Evolutionary conservation across 768 basidiomycete species (phyloP).

Genomic region (Baorangia bicolor): DNA sequence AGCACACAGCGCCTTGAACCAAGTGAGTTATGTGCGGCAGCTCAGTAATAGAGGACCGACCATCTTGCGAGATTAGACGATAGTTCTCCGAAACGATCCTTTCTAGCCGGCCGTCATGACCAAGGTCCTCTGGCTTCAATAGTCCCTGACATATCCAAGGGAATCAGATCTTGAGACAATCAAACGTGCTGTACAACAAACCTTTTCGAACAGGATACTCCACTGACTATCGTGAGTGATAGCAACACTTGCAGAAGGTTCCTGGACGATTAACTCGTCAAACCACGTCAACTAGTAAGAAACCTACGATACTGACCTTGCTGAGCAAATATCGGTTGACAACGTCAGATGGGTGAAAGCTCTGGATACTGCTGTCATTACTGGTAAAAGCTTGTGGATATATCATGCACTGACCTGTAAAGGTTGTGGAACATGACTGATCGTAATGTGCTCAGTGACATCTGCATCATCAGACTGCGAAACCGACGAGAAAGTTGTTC

Average conservation of each 20-base stretch:
- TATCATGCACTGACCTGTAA: not conserved
- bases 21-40: not conserved
- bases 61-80: slow-evolving; percentile 1
- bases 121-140: slow-evolving; percentile 5
- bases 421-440: slow-evolving; percentile 2
- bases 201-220: slow-evolving; percentile 11
- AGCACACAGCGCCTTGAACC: not conserved
- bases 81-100: slow-evolving; percentile 6
- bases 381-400: too few species aligned
- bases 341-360: slow-evolving; percentile 13
- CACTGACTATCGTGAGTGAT: slow-evolving; percentile 17
- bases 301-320: not conserved
- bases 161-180: not conserved
- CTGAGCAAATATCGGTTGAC: slow-evolving; percentile 14
- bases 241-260: slow-evolving; percentile 10
- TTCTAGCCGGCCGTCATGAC: not conserved
- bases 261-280: not conserved
- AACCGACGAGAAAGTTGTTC: not conserved
- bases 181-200: not conserved
- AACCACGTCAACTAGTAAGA: not conserved
- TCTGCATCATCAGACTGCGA: not conserved
- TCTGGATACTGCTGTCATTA: not conserved
- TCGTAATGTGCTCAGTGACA: not conserved
- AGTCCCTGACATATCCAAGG: slow-evolving; percentile 1
- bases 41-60: not conserved